A percentile compares a stretch with the other conserved stretches of the same genome.
Evolutionary conservation across 805 yeast species (phyloP).

Genomic region (Saturnispora ahearnii): DNA sequence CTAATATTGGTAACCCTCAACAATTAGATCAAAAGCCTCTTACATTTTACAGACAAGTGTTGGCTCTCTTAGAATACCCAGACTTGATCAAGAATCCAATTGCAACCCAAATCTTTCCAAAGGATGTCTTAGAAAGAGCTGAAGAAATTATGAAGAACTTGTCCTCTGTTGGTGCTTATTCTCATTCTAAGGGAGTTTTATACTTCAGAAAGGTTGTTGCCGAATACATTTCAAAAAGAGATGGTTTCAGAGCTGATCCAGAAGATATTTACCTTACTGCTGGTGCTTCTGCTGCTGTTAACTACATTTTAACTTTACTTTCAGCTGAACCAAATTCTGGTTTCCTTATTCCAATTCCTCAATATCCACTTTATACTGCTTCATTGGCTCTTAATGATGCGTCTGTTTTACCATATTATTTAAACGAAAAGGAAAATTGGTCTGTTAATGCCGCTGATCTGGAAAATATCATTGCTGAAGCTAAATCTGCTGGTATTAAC

Average conservation of each 20-base stretch:
- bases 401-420: slow-evolving; percentile 74
- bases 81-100: slow-evolving; percentile 38
- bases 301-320: slow-evolving; percentile 61
- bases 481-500: slow-evolving; percentile 42
- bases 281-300: slow-evolving; percentile 95
- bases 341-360: slow-evolving; percentile 93
- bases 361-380: slow-evolving; percentile 97
- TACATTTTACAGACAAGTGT: slow-evolving; percentile 89
- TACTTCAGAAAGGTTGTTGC: slow-evolving; percentile 73
- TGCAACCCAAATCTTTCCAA: slow-evolving; percentile 34
- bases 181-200: slow-evolving; percentile 83
- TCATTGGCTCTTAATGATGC: slow-evolving; percentile 77
- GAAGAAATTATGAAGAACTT: slow-evolving; percentile 45
- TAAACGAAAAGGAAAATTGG: slow-evolving; percentile 80
- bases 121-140: slow-evolving; percentile 73
- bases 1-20: slow-evolving; percentile 97
- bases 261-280: slow-evolving; percentile 75
- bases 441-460: slow-evolving; percentile 65
- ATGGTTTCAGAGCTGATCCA: slow-evolving; percentile 59
- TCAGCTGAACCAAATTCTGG: slow-evolving; percentile 64
- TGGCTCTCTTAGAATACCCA: slow-evolving; percentile 82
- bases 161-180: slow-evolving; percentile 91
- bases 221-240: slow-evolving; percentile 67
- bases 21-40: slow-evolving; percentile 91
- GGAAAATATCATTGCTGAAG: slow-evolving; percentile 40